These are phyloP conservation scores for Vitis labrusca DNA, from an alignment of 164 flowering plant genomes.

Conservation along the genomic window DNA sequence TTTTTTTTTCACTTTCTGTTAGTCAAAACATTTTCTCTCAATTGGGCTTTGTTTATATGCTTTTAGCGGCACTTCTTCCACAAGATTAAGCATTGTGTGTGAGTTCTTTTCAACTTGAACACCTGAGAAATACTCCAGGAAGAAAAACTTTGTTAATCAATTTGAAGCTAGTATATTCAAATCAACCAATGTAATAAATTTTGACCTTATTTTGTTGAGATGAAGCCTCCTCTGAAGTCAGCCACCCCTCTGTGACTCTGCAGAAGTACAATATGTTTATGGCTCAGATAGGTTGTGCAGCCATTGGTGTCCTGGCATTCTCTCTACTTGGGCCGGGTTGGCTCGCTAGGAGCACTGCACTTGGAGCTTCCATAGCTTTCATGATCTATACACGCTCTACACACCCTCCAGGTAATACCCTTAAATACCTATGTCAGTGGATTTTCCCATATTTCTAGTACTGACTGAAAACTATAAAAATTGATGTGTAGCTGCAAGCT, in stretches of 20 bases:
- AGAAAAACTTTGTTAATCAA: no score
- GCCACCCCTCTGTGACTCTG: conserved; percentile 7
- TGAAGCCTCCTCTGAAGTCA: not conserved
- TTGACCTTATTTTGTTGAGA: no score
- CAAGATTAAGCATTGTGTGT: no score
- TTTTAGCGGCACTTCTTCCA: no score
- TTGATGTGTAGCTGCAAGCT: conserved; percentile 71
- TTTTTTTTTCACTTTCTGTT: no score
- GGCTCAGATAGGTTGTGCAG: conserved; percentile 94
- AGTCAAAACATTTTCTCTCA: no score
- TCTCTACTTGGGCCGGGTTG: conserved; percentile 79
- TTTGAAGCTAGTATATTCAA: no score
- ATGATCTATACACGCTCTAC: conserved; percentile 68
- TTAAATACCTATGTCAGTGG: not conserved
- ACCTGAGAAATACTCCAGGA: no score
- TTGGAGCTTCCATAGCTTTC: conserved; percentile 83
- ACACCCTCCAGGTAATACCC: conserved; percentile 82
- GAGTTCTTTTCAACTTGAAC: no score
- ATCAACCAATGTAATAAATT: no score
- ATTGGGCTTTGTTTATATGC: no score
- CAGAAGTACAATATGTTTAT: conserved; percentile 95
- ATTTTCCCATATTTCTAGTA: not conserved
- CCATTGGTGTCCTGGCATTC: conserved; percentile 79
- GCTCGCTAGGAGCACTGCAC: conserved; percentile 79
- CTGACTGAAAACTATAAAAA: not conserved